Conservation (phyloP, 306 rosid species). For the Quercus parvula region DNA sequence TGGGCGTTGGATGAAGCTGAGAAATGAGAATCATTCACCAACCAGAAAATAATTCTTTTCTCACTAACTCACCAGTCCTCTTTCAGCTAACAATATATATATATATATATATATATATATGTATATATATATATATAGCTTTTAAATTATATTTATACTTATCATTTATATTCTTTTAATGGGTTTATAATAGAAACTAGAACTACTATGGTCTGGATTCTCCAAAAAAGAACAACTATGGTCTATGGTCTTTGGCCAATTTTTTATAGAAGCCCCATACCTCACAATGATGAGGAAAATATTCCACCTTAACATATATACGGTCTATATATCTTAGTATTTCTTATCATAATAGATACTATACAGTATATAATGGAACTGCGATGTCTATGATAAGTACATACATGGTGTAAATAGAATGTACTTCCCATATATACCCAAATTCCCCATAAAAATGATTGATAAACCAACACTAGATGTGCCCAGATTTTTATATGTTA, state of each 20-base stretch:
- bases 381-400: constrained; percentile 28
- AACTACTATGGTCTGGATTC: background rate
- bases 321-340: background rate
- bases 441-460: constrained; percentile 23
- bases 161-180: background rate
- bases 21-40: constrained; percentile 49
- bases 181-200: background rate
- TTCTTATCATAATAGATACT: background rate
- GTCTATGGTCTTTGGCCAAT: background rate
- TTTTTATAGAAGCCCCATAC: constrained; percentile 33
- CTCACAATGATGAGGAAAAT: constrained; percentile 14
- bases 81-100: background rate
- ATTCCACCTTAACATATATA: constrained; percentile 13
- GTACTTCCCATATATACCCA: constrained; percentile 19
- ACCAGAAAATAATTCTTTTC: constrained; percentile 26
- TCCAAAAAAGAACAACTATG: background rate
- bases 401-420: constrained; percentile 30
- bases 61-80: constrained; percentile 24
- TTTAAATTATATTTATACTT: background rate
- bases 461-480: constrained; percentile 17
- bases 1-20: constrained; percentile 38
- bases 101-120: background rate
- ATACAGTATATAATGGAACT: constrained; percentile 6
- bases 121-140: background rate
- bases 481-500: background rate